Evolutionary conservation across 768 basidiomycete genomes (phyloP).

Genomic region (Sutorius australiensis): DNA sequence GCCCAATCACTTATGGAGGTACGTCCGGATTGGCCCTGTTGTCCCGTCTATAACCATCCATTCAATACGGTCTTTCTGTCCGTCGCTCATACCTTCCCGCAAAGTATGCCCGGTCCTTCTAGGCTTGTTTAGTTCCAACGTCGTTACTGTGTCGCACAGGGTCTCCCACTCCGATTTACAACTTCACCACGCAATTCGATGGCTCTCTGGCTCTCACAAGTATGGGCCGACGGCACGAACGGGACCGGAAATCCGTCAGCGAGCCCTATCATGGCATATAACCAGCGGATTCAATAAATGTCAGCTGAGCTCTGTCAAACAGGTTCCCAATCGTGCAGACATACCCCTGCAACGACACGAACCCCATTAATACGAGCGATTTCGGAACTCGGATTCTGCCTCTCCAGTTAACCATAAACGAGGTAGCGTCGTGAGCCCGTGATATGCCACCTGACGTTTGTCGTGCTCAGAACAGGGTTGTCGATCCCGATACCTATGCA

Average conservation of each 20-base stretch:
- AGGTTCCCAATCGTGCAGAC: conserved; percentile 44
- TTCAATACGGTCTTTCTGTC: conserved; percentile 55
- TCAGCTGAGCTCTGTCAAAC: conserved; percentile 49
- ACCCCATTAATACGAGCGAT: conserved; percentile 57
- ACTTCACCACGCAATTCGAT: conserved; percentile 49
- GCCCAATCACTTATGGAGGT: conserved; percentile 62
- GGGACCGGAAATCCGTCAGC: conserved; percentile 53
- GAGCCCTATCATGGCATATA: conserved; percentile 56
- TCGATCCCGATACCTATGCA: conserved; percentile 55
- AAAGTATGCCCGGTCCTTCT: conserved; percentile 33
- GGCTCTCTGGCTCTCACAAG: conserved; percentile 41
- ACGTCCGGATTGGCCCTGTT: neutral
- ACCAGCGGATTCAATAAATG: conserved; percentile 47
- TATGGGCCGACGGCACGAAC: conserved; percentile 70
- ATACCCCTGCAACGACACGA: conserved; percentile 41
- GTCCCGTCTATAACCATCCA: neutral
- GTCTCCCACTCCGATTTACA: conserved; percentile 44
- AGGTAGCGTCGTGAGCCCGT: conserved; percentile 34
- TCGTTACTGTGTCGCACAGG: conserved; percentile 57
- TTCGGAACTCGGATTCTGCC: conserved; percentile 67
- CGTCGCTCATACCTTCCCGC: conserved; percentile 57
- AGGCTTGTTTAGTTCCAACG: neutral
- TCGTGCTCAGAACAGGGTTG: conserved; percentile 60
- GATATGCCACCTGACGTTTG: no score
- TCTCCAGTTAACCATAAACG: conserved; percentile 73